Base-by-base conservation (phyloP, 441 rosid species). In the Croton setiger region DNA sequence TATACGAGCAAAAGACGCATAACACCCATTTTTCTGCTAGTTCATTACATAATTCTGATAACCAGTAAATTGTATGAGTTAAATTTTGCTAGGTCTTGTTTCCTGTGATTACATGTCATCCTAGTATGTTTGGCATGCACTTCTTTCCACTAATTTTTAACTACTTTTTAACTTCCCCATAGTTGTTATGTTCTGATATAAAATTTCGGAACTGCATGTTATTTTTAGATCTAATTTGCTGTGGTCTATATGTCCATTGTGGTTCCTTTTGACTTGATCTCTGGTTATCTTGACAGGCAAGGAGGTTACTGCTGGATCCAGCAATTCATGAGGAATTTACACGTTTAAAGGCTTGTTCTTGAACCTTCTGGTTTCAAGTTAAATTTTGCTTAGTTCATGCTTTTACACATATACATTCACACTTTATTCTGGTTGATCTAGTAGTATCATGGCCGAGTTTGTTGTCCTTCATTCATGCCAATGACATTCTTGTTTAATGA, bases 301-400 rank as follows among this genome's bases (percentile, higher is more conserved):
- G 98, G 85, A 88, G 98, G 74, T 74, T 95, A 51, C 84, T 95
- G 14, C 75, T 95, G 73, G 99, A 95, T 86, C 98, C 98, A 36
- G 96, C 99, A 49, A 89, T 95, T 75, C 98, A 92, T 72, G 99
- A 89, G 81, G 99, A 95, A 74, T 95, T 92, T 64, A 82, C 93
- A 21, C 96, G 97, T 56, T 68, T 96, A 70, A 96, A 92, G 96
- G 99, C 89, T 54, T 71, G 85, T 76, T 64, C 82, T 67, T 49
- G 41, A 69, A 72, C 21, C 66, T 78, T 48, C 55, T 54, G 14
- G 44, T 65, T 60, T 56, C 5, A n/a, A 44, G 20, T 35, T 41
- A 69, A 39, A 53, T 67, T 47, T 68, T n/a, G 12, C 51, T 44
- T 44, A 61, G 68, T 39, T 62, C 8, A 61, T 67, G 68, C 60